These are phyloP conservation scores for Paratinospora sagittata DNA, from an alignment of 164 flowering plant genomes.

Conservation along the genomic window DNA sequence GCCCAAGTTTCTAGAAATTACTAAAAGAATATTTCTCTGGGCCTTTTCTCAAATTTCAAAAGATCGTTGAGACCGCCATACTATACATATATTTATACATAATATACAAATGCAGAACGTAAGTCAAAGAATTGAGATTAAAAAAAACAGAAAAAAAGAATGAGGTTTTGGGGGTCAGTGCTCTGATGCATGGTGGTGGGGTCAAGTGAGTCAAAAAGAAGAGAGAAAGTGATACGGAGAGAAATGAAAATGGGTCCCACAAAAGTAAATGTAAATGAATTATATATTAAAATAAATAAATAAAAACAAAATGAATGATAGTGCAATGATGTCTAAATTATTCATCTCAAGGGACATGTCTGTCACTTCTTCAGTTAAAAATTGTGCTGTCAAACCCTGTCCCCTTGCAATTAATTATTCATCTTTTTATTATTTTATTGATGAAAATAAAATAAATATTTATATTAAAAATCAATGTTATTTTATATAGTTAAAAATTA, in stretches of 20 bases:
- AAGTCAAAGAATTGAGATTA: background rate
- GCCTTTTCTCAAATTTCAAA: background rate
- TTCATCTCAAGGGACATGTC: constrained; percentile 4
- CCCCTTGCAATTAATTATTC: background rate
- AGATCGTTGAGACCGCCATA: background rate
- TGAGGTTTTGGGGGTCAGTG: background rate
- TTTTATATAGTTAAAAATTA: too few relatives aligned
- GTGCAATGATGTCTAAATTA: background rate
- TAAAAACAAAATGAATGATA: background rate
- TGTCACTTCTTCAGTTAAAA: background rate
- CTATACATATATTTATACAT: background rate
- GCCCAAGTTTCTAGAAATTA: background rate
- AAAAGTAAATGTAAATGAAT: too few relatives aligned
- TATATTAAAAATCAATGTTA: too few relatives aligned
- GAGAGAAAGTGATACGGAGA: background rate
- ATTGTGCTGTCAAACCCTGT: background rate
- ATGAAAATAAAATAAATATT: too few relatives aligned
- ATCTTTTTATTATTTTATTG: too few relatives aligned
- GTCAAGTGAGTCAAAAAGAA: background rate
- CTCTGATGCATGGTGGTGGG: background rate
- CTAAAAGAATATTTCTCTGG: background rate
- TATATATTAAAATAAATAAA: background rate
- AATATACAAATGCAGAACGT: background rate
- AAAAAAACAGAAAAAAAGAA: background rate
- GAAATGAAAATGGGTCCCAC: background rate